Evolutionary conservation across 306 rosid genomes (phyloP).

Genomic region (Fragaria ananassa): DNA sequence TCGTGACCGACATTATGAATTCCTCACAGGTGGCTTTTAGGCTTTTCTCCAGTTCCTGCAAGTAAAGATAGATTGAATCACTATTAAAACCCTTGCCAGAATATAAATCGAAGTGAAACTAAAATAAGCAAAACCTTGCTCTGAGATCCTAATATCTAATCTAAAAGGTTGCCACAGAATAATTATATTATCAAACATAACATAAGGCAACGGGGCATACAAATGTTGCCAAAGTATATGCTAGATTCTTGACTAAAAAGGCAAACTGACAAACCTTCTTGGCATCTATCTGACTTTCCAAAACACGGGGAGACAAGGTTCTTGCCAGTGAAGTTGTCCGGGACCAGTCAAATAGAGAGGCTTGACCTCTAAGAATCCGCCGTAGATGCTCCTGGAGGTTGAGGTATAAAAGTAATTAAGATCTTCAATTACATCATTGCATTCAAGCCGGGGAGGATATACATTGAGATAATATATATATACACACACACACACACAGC

Average conservation of each 20-base stretch:
- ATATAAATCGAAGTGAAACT: background rate
- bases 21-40: conserved; percentile 96
- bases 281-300: conserved; percentile 98
- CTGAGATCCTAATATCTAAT: background rate
- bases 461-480: background rate
- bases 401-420: conserved; percentile 19
- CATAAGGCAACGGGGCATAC: background rate
- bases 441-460: background rate
- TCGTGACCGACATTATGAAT: conserved; percentile 93
- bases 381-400: conserved; percentile 80
- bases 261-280: conserved; percentile 68
- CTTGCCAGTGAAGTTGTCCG: conserved; percentile 91
- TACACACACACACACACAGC: too few relatives aligned
- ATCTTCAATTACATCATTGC: conserved; percentile 10
- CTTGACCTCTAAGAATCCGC: conserved; percentile 96
- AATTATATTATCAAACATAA: background rate
- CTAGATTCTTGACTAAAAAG: conserved; percentile 23
- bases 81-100: background rate
- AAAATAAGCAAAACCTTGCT: background rate
- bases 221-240: background rate
- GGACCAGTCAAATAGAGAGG: conserved; percentile 94
- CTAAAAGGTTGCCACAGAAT: background rate
- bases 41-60: conserved; percentile 94
- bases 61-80: conserved; percentile 16
- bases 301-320: conserved; percentile 90